A percentile compares a stretch with the other conserved stretches of the same genome.
Evolutionary conservation across 805 yeast species (phyloP).

Genomic region (Saccharomycopsis malanga): DNA sequence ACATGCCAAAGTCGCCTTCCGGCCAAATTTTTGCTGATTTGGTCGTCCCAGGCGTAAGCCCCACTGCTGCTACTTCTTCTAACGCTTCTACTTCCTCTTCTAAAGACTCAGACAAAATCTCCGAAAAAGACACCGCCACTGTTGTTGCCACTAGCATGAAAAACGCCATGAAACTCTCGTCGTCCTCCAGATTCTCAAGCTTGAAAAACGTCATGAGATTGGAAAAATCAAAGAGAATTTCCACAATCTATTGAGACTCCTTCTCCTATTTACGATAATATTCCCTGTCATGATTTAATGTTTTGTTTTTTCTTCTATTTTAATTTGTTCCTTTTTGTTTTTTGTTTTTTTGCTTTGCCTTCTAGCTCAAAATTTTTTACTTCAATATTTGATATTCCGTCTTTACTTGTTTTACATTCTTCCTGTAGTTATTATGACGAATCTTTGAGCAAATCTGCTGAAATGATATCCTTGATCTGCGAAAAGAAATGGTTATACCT

Average conservation of each 20-base stretch:
- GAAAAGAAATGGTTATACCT: too few relatives aligned
- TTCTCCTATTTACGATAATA: too few relatives aligned
- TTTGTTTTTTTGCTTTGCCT: neutral
- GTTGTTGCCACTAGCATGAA: neutral
- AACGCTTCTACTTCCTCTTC: neutral
- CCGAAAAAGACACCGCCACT: neutral
- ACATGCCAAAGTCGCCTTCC: neutral
- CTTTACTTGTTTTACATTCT: neutral
- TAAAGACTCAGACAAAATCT: neutral
- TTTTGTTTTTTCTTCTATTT: neutral
- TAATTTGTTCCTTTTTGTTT: neutral
- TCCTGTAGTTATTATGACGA: too few relatives aligned
- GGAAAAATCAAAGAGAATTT: neutral
- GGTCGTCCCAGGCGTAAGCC: neutral
- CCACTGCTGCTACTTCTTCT: neutral
- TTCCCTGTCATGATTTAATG: neutral
- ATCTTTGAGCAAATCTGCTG: too few relatives aligned
- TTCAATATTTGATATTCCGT: neutral
- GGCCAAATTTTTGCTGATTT: neutral
- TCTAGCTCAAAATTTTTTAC: neutral
- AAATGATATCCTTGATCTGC: too few relatives aligned
- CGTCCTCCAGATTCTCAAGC: constrained; percentile 1
- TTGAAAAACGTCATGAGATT: constrained; percentile 1
- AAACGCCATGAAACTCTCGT: neutral
- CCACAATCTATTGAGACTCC: neutral